phyloP scores from a whole-genome alignment of 1,284 basidiomycete genomes.

The Vanrija humicola region DNA sequence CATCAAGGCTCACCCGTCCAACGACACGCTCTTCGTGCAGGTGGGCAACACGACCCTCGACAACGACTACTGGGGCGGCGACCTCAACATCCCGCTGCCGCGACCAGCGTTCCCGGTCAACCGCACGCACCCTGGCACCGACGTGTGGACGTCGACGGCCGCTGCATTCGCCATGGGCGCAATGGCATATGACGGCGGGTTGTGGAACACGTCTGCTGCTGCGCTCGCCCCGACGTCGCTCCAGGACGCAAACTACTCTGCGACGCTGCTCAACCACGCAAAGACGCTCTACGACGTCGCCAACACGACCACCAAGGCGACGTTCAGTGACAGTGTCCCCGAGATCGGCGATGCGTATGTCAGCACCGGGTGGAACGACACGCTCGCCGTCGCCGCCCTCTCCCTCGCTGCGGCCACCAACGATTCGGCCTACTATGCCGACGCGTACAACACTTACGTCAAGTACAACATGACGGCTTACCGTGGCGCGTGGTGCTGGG shows the following conservation, averaged over 20 bases:
- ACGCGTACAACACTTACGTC: constrained; percentile 63
- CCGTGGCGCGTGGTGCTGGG: constrained; percentile 78
- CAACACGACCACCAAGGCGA: constrained; percentile 48
- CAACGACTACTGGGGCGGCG: constrained; percentile 73
- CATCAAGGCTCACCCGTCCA: constrained; percentile 77
- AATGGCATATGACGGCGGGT: constrained; percentile 63
- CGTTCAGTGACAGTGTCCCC: constrained; percentile 59
- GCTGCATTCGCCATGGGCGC: constrained; percentile 82
- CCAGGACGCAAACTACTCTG: constrained; percentile 66
- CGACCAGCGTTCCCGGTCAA: constrained; percentile 76
- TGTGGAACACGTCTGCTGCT: constrained; percentile 52
- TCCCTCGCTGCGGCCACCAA: constrained; percentile 68
- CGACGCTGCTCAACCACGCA: constrained; percentile 66
- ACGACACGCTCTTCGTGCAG: constrained; percentile 70
- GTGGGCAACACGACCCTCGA: constrained; percentile 66
- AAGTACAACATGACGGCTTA: constrained; percentile 57
- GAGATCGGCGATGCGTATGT: constrained; percentile 63
- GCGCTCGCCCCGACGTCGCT: constrained; percentile 60
- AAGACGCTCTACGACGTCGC: constrained; percentile 67
- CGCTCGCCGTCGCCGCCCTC: constrained; percentile 61
- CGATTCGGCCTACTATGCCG: constrained; percentile 58
- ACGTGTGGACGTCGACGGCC: constrained; percentile 73
- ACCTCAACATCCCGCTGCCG: constrained; percentile 66
- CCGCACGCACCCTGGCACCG: constrained; percentile 72
- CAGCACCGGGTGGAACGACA: constrained; percentile 57